Conservation (phyloP, 805 yeast genomes). For the Tetrapisispora fleetii region DNA sequence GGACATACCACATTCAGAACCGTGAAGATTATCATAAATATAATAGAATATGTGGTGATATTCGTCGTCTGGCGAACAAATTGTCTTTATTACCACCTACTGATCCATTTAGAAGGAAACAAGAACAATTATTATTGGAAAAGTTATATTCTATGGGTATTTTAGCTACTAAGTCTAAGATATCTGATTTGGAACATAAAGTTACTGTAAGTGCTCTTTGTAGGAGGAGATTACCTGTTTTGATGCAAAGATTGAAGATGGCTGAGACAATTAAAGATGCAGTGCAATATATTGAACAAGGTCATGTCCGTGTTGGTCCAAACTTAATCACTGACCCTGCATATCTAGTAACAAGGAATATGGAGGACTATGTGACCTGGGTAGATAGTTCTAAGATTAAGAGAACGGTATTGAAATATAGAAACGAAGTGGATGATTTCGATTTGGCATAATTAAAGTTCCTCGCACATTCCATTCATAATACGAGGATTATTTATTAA, state of each 20-base stretch:
- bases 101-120: conserved; percentile 80
- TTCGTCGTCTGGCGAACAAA: conserved; percentile 78
- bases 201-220: conserved; percentile 88
- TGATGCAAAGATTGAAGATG: conserved; percentile 91
- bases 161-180: conserved; percentile 76
- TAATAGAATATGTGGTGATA: conserved; percentile 85
- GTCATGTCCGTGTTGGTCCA: conserved; percentile 96
- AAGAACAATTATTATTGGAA: conserved; percentile 79
- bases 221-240: conserved; percentile 85
- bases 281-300: conserved; percentile 86
- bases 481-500: neutral
- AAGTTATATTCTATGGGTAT: conserved; percentile 86
- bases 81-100: conserved; percentile 75
- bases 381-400: conserved; percentile 92
- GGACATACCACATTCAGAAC: conserved; percentile 85
- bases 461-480: neutral
- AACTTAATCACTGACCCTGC: conserved; percentile 94
- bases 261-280: conserved; percentile 85
- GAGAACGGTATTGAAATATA: conserved; percentile 76
- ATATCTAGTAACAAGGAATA: conserved; percentile 77
- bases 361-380: conserved; percentile 98
- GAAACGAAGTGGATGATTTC: conserved; percentile 59
- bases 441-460: conserved; percentile 32
- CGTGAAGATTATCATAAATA: conserved; percentile 94
- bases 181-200: conserved; percentile 84